A percentile compares a stretch with the other conserved stretches of the same genome.
Conservation (phyloP, 345 rosid genomes). For the Salix suchowensis region DNA sequence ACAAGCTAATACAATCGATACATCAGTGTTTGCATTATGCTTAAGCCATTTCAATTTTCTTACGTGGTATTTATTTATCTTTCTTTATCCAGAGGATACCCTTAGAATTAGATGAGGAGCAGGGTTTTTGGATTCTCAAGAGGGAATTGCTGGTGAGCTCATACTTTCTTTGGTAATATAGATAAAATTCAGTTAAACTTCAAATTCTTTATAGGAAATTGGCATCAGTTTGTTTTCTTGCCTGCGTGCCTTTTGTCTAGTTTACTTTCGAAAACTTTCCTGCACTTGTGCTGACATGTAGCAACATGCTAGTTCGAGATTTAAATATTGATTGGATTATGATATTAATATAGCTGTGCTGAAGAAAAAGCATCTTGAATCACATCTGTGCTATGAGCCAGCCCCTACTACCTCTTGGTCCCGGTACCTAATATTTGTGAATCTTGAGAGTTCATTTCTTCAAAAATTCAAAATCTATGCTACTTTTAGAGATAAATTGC, state of each 20-base stretch:
- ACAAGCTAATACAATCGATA: background rate
- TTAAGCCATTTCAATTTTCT: background rate
- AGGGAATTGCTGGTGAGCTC: slow-evolving; percentile 66
- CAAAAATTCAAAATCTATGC: background rate
- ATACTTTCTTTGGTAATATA: background rate
- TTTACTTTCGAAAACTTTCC: background rate
- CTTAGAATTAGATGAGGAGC: slow-evolving; percentile 48
- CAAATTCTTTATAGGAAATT: background rate
- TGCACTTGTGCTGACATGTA: background rate
- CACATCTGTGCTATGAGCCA: background rate
- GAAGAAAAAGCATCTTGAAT: background rate
- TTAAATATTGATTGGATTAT: background rate
- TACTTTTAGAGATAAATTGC: background rate
- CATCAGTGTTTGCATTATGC: background rate
- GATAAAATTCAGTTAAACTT: background rate
- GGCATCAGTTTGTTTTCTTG: background rate
- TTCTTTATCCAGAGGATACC: slow-evolving; percentile 55
- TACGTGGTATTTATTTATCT: background rate
- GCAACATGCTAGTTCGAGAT: background rate
- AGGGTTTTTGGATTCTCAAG: slow-evolving; percentile 57
- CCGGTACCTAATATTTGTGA: background rate
- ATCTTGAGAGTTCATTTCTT: background rate
- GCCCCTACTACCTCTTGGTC: background rate
- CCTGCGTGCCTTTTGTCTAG: background rate
- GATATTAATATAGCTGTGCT: background rate